Base-by-base conservation (phyloP, 176 grass and related monocot genomes). In the Bothriochloa decipiens region DNA sequence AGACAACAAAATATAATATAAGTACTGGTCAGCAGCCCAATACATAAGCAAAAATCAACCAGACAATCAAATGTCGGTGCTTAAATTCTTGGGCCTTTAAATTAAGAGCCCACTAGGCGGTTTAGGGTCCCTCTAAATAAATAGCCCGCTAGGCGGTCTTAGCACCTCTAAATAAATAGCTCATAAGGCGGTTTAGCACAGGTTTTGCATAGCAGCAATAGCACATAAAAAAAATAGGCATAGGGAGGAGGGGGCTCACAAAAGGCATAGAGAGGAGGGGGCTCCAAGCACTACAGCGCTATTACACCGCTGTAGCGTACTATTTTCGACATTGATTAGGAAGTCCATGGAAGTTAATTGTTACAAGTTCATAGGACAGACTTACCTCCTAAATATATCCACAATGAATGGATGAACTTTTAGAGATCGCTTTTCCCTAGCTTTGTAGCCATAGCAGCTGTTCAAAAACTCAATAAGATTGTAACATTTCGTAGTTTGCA, bases 371-470 rank as follows among this genome's bases (percentile, higher is more conserved):
- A 68, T 69, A 87, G 80, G 2, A 3, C 23, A 67, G 55, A 86
- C 27, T 73, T 81, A 92, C 94, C 94, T 94, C 68, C 72, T 81
- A 81, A 97, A 94, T 77, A 97, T 88, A 53, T 88, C 92, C 77
- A 94, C 94, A 87, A 94, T 92, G 77, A 94, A n/a, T 94, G 92
- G 87, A 97, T 92, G 49, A 97, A 94, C 77, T 94, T 97, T 75
- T 94, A 87, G 20, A 97, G 90, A 76, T 92, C 94, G 77, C 6
- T 82, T 85, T 97, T 97, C 17, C 94, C 94, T 79, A 90, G 88
- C 76, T 97, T 97, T 87, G 92, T 86, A 66, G 94, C 90, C 87
- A 97, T 97, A 67, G 94, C 91, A 37, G 94, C 94, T 80, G 94
- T 97, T 77, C 94, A 32, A 32, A 32, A 32, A 32, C 29, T 2